phyloP scores from a whole-genome alignment of 495 filamentous ascomycete species.

The Aspergillus carlsbadensis region DNA sequence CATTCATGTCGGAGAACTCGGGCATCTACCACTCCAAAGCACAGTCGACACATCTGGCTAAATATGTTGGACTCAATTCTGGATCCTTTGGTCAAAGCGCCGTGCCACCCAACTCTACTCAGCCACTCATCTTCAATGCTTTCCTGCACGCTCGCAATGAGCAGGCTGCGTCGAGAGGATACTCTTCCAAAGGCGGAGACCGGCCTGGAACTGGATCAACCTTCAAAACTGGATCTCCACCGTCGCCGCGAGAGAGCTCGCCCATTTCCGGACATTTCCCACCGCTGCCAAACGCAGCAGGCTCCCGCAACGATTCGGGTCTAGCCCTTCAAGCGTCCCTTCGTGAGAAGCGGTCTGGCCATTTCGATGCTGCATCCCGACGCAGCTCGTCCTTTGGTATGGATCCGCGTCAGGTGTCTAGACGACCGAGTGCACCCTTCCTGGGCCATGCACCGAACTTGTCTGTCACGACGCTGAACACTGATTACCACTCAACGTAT shows the following conservation, averaged over 20 bases:
- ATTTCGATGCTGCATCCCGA: slow-evolving; percentile 81
- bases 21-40: slow-evolving; percentile 72
- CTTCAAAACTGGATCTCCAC: slow-evolving; percentile 68
- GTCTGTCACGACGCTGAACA: slow-evolving; percentile 80
- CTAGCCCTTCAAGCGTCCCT: slow-evolving; percentile 81
- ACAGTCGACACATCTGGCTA: slow-evolving; percentile 68
- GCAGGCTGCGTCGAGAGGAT: slow-evolving; percentile 40
- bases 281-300: slow-evolving; percentile 66
- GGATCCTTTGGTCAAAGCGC: slow-evolving; percentile 73
- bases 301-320: slow-evolving; percentile 87
- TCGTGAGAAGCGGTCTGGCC: slow-evolving; percentile 90
- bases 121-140: slow-evolving; percentile 80
- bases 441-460: slow-evolving; percentile 74
- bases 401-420: slow-evolving; percentile 60
- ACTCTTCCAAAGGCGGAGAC: slow-evolving; percentile 57
- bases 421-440: slow-evolving; percentile 84
- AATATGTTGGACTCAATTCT: slow-evolving; percentile 85
- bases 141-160: slow-evolving; percentile 77
- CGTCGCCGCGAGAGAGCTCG: slow-evolving; percentile 71
- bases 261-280: slow-evolving; percentile 81
- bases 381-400: slow-evolving; percentile 90
- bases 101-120: slow-evolving; percentile 43
- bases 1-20: slow-evolving; percentile 82
- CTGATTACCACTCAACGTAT: slow-evolving; percentile 77
- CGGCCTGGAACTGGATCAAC: slow-evolving; percentile 82